These are phyloP conservation scores for Tripterygium wilfordii DNA, from an alignment of 177 flowering plant species.

Conservation along the genomic window DNA sequence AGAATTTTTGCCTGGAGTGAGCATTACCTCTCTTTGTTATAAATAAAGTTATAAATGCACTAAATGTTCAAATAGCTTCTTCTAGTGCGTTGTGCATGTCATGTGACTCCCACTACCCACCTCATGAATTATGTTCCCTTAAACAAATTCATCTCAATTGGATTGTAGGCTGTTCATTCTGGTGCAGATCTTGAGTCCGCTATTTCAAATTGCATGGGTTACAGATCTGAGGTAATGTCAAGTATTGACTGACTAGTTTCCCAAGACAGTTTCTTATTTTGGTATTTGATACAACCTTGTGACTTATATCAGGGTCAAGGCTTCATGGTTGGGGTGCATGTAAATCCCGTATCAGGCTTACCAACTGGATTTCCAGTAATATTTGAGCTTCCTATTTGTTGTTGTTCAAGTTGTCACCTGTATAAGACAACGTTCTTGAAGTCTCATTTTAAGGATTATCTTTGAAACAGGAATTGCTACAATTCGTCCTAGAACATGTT, in stretches of 20 bases:
- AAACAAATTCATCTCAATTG: neutral
- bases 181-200: constrained; percentile 99
- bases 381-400: constrained; percentile 7
- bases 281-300: constrained; percentile 1
- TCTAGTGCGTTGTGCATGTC: neutral
- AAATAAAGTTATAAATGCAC: too few species aligned
- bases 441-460: constrained; percentile 1
- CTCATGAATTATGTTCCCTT: neutral
- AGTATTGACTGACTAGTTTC: constrained; percentile 2
- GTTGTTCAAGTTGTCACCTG: constrained; percentile 1
- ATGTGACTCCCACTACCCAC: neutral
- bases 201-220: constrained; percentile 86
- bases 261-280: neutral
- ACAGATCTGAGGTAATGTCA: constrained; percentile 62
- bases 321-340: constrained; percentile 94
- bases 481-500: constrained; percentile 65
- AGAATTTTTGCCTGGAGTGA: too few species aligned
- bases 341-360: constrained; percentile 81
- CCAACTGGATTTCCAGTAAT: constrained; percentile 84
- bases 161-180: constrained; percentile 92
- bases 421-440: neutral
- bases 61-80: neutral
- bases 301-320: constrained; percentile 71
- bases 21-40: too few species aligned
- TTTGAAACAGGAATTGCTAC: constrained; percentile 61